phyloP scores from a whole-genome alignment of 371 early-diverging fungal species.

The Capillidium heterosporum region DNA sequence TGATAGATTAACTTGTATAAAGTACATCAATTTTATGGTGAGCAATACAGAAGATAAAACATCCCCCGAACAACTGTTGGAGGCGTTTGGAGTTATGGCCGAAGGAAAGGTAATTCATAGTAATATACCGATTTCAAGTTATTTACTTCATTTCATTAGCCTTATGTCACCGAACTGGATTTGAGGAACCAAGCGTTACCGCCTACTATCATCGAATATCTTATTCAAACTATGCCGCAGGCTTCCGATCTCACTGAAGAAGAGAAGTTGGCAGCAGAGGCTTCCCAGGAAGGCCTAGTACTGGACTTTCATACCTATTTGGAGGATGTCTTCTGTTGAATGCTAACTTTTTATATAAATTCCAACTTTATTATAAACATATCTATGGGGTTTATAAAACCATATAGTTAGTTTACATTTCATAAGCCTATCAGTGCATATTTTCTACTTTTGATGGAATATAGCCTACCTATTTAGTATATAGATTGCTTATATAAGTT shows the following conservation, averaged over 20 bases:
- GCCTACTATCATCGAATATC: conserved; percentile 42
- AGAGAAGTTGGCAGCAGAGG: conserved; percentile 1
- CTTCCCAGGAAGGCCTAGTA: background rate
- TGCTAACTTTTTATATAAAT: too few relatives aligned
- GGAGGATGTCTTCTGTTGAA: background rate
- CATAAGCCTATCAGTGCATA: too few relatives aligned
- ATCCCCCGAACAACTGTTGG: conserved; percentile 64
- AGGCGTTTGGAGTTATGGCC: conserved; percentile 72
- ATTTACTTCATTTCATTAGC: conserved; percentile 11
- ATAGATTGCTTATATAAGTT: too few relatives aligned
- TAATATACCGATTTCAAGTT: conserved; percentile 9
- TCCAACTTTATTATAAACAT: too few relatives aligned
- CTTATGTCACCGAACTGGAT: conserved; percentile 55
- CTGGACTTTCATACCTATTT: background rate
- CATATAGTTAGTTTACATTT: too few relatives aligned
- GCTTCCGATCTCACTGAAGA: conserved; percentile 22
- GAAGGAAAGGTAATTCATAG: conserved; percentile 34
- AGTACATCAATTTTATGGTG: conserved; percentile 72
- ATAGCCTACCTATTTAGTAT: too few relatives aligned
- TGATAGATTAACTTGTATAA: background rate
- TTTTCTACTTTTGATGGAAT: too few relatives aligned
- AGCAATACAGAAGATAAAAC: conserved; percentile 80
- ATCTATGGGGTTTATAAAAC: too few relatives aligned
- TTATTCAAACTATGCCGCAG: conserved; percentile 51
- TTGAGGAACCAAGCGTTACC: conserved; percentile 44